Conservation (phyloP, 1,139 yeast species). For the Kodamaea fungicola region DNA sequence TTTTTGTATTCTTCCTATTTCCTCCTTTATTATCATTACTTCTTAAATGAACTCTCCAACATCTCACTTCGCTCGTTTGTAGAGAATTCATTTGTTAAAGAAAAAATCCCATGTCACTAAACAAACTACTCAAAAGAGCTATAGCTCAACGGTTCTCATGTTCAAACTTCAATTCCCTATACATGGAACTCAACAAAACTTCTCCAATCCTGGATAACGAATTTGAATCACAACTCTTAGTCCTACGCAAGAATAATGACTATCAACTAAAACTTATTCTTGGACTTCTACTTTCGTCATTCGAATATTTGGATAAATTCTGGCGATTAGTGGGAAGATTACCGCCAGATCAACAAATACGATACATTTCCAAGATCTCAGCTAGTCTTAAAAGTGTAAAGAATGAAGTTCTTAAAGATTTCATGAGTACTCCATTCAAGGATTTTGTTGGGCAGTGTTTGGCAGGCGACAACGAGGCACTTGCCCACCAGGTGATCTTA, state of each 20-base stretch:
- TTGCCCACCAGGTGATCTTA: conserved; percentile 9
- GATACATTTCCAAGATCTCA: conserved; percentile 11
- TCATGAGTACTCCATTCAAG: conserved; percentile 9
- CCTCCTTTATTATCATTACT: no score
- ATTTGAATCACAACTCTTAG: conserved; percentile 11
- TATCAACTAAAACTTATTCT: conserved; percentile 10
- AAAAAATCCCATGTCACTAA: not conserved
- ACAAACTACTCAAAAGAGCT: conserved; percentile 15
- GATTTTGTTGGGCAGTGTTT: conserved; percentile 7
- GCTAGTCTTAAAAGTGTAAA: conserved; percentile 5
- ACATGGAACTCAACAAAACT: conserved; percentile 14
- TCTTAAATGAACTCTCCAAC: not conserved
- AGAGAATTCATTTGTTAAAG: not conserved
- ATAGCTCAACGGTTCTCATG: conserved; percentile 12
- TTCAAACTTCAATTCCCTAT: conserved; percentile 14
- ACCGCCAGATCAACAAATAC: conserved; percentile 10
- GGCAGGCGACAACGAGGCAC: conserved; percentile 3
- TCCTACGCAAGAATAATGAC: conserved; percentile 10
- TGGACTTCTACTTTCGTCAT: conserved; percentile 11
- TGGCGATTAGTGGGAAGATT: conserved; percentile 14
- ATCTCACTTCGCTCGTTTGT: not conserved
- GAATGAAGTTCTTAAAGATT: conserved; percentile 10
- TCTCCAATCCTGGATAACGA: conserved; percentile 14
- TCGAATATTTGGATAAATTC: conserved; percentile 12
- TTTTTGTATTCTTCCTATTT: no score